Evolutionary conservation across 1,139 yeast species (phyloP).

Genomic region (Debaryomyces subglobosus): DNA sequence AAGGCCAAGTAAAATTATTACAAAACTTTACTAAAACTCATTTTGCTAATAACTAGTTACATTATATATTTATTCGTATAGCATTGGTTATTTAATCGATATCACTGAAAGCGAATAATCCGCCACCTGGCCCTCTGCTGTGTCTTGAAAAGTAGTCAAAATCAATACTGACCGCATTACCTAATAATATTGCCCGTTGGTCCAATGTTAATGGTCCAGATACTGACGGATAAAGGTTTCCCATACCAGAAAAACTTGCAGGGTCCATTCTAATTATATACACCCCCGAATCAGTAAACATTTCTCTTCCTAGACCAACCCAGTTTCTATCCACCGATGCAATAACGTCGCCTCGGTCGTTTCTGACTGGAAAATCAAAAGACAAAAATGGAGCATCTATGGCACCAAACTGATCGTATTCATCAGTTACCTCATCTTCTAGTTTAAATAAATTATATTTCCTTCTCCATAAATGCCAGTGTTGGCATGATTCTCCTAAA

Average conservation of each 20-base stretch:
- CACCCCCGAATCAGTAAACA: slow-evolving; percentile 93
- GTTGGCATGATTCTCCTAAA: slow-evolving; percentile 85
- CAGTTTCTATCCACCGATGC: slow-evolving; percentile 89
- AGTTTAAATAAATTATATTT: slow-evolving; percentile 74
- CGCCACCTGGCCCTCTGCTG: slow-evolving; percentile 57
- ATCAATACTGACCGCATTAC: slow-evolving; percentile 88
- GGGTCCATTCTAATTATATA: slow-evolving; percentile 87
- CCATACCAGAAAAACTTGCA: slow-evolving; percentile 54
- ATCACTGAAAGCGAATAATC: slow-evolving; percentile 41
- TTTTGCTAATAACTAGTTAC: background rate
- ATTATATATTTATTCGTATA: background rate
- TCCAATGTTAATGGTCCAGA: slow-evolving; percentile 64
- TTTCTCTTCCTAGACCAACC: slow-evolving; percentile 92
- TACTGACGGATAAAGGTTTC: slow-evolving; percentile 41
- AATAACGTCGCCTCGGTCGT: slow-evolving; percentile 59
- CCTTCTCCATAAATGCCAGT: slow-evolving; percentile 95
- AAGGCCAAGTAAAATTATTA: slow-evolving; percentile 18
- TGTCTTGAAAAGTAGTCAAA: slow-evolving; percentile 94
- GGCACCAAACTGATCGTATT: slow-evolving; percentile 73
- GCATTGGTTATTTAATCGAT: slow-evolving; percentile 26
- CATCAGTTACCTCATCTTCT: slow-evolving; percentile 48
- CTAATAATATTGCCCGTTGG: slow-evolving; percentile 83
- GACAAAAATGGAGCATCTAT: slow-evolving; percentile 87
- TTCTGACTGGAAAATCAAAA: slow-evolving; percentile 78
- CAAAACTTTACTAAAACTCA: slow-evolving; percentile 9